Evolutionary conservation across 2,329 filamentous ascomycete genomes (phyloP), one percentile per base, ranked within the genome.

Genomic region (Pseudogymnoascus sp.): DNA sequence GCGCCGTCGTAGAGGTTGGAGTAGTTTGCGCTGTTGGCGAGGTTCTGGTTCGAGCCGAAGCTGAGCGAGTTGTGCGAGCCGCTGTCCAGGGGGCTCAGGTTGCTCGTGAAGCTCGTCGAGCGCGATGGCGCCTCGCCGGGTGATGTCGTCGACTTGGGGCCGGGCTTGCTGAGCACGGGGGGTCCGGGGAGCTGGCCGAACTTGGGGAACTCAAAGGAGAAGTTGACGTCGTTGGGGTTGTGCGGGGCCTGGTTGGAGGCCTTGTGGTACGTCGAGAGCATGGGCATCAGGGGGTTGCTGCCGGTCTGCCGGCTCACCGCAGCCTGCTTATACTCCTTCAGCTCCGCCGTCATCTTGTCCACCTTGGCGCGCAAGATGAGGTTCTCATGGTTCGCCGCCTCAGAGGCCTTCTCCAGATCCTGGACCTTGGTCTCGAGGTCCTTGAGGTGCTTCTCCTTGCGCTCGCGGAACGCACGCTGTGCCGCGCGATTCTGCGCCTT

Each of bases 401-500:
- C 87, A 0, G 93, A 96, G 0, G 86, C 85, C 77, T 96, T 95
- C 73, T 96, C 89, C 11, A 91, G 76, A 72, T 90, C 86, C 50
- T 87, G 81, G 2, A 91, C 86, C 75, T 91, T 90, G 64, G 81
- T 88, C 77, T 96, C 92, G 1, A 96, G 82, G 68, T 93, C 89
- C 74, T 91, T 91, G 59, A 96, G 75, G 71, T 96, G 93, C 78
- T 90, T 93, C 76, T 97, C 93, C 77, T 97, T 97, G 67, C 93
- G 89, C 75, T 97, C 93, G 62, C 93, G 87, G 82, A 97, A 97
- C 6, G 93, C 93, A 64, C 93, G 86, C 76, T 97, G 93, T 4
- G 93, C 93, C 10, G 93, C 93, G 68, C 93, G 86, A 69, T 97
- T 97, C 73, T 97, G 93, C 9, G 95, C 95, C 79, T 99, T 99